phyloP scores from a whole-genome alignment of 495 filamentous ascomycete genomes.

The Lophiostoma macrostomum region DNA sequence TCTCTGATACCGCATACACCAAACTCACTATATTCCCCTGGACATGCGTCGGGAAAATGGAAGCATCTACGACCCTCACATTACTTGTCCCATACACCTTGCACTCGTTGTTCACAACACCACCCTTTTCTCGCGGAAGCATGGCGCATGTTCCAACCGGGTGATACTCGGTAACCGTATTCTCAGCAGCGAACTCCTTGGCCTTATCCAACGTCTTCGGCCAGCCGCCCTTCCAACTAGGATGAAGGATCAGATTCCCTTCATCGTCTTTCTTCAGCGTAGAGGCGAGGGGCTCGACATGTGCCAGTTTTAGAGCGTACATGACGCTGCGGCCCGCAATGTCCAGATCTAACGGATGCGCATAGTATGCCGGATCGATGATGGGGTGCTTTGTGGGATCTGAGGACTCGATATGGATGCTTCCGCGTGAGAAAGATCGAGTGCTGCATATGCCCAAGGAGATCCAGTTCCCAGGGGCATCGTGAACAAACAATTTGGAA shows the following conservation, averaged over 20 bases:
- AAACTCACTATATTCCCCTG: conserved; percentile 21
- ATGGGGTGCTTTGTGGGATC: conserved; percentile 20
- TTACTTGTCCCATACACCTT: conserved; percentile 34
- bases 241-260: conserved; percentile 10
- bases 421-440: conserved; percentile 23
- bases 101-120: conserved; percentile 23
- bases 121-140: conserved; percentile 24
- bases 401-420: conserved; percentile 23
- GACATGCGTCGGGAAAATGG: conserved; percentile 26
- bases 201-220: conserved; percentile 29
- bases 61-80: conserved; percentile 28
- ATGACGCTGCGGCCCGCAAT: conserved; percentile 19
- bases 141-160: conserved; percentile 29
- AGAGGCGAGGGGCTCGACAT: conserved; percentile 13
- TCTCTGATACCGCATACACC: conserved; percentile 32
- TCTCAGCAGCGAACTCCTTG: conserved; percentile 4
- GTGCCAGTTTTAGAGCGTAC: conserved; percentile 5
- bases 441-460: conserved; percentile 15
- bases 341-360: conserved; percentile 29
- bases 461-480: conserved; percentile 20
- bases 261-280: conserved; percentile 11
- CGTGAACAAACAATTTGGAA: conserved; percentile 12
- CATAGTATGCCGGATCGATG: conserved; percentile 27
- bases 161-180: conserved; percentile 31
- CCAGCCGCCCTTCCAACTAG: neutral